Percentiles rank a stretch among this genome's conserved stretches.
Evolutionary conservation across 116 monocot species (phyloP).

Genomic region (Papilionanthe hybrid): DNA sequence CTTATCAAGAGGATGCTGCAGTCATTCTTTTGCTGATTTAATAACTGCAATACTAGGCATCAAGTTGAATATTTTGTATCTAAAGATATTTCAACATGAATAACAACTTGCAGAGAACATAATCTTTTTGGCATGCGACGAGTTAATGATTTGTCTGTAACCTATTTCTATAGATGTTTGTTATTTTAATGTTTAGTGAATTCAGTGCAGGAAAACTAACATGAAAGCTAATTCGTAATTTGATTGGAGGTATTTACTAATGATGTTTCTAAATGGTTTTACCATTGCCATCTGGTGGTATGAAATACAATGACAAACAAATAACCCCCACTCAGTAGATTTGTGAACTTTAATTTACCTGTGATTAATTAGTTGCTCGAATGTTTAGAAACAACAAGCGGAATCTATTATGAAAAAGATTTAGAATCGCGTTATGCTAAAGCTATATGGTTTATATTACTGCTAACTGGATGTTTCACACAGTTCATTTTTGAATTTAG

Average conservation of each 20-base stretch:
- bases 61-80: too few species aligned
- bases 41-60: too few species aligned
- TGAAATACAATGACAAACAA: background rate
- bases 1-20: too few species aligned
- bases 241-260: background rate
- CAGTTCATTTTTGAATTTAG: too few species aligned
- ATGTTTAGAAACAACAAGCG: background rate
- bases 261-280: background rate
- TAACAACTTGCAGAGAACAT: too few species aligned
- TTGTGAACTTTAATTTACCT: background rate
- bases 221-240: background rate
- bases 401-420: background rate
- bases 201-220: background rate
- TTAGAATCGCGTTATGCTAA: background rate
- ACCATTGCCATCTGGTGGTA: background rate
- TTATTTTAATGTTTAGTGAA: background rate
- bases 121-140: background rate
- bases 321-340: background rate
- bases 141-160: background rate
- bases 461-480: too few species aligned
- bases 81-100: too few species aligned
- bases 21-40: too few species aligned
- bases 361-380: background rate
- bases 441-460: too few species aligned
- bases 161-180: background rate